phyloP scores from a whole-genome alignment of 1,284 basidiomycete genomes.

The Cutaneotrichosporon spelunceum region DNA sequence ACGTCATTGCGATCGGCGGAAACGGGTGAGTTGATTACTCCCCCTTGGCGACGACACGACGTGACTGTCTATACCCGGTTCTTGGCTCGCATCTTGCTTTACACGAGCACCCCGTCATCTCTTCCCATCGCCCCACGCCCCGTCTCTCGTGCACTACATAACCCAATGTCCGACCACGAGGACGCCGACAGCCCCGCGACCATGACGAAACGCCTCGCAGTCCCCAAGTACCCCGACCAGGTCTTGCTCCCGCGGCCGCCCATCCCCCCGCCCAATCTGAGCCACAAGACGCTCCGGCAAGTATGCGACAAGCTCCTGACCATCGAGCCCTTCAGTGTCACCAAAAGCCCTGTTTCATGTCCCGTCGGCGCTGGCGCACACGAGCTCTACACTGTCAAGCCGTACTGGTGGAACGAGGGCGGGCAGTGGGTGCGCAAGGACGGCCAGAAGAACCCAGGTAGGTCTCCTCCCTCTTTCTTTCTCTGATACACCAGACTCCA shows the following conservation, averaged over 20 bases:
- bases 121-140: too few species aligned
- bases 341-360: conserved; percentile 27
- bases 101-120: not conserved
- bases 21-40: not conserved
- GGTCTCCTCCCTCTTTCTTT: conserved; percentile 8
- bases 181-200: not conserved
- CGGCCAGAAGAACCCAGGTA: conserved; percentile 39
- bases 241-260: conserved; percentile 18
- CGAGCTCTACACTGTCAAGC: conserved; percentile 36
- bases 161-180: not conserved
- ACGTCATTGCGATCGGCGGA: conserved; percentile 1
- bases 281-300: conserved; percentile 16
- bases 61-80: not conserved
- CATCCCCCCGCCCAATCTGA: conserved; percentile 2
- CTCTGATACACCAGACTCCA: not conserved
- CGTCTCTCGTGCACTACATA: not conserved
- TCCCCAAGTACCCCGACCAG: conserved; percentile 27
- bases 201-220: conserved; percentile 4
- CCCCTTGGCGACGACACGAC: not conserved
- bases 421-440: conserved; percentile 34
- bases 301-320: conserved; percentile 17
- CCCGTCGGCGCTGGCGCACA: conserved; percentile 31
- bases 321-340: conserved; percentile 29
- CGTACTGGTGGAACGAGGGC: conserved; percentile 35
- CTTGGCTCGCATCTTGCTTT: not conserved